These are phyloP conservation scores for Mrakia gelida DNA, from an alignment of 768 basidiomycete species.

Conservation along the genomic window DNA sequence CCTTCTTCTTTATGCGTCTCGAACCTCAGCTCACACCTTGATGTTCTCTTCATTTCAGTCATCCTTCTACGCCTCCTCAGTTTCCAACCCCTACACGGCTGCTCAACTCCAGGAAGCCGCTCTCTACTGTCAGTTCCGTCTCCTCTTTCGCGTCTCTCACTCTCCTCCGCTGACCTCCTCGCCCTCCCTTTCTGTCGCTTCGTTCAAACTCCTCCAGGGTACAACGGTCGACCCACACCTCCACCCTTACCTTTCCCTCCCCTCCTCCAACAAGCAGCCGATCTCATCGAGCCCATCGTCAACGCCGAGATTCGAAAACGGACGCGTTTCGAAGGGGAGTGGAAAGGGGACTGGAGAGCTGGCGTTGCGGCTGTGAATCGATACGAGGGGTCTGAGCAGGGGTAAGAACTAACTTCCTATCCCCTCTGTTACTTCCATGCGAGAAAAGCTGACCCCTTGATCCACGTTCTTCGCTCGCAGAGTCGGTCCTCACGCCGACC, in stretches of 20 bases:
- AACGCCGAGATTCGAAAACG: constrained; percentile 36
- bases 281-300: constrained; percentile 41
- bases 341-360: constrained; percentile 41
- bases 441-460: not conserved
- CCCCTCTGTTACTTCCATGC: no score
- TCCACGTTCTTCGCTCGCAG: constrained; percentile 19
- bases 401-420: no score
- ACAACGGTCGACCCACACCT: constrained; percentile 10
- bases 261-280: constrained; percentile 39
- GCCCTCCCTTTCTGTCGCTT: not conserved
- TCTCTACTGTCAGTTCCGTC: constrained; percentile 19
- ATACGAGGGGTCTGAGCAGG: constrained; percentile 42
- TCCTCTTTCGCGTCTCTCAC: constrained; percentile 6
- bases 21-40: not conserved
- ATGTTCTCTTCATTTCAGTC: not conserved
- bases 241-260: constrained; percentile 37
- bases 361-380: constrained; percentile 44
- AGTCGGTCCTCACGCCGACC: constrained; percentile 46
- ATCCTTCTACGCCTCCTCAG: not conserved
- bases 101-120: not conserved
- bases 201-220: not conserved
- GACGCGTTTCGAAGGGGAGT: constrained; percentile 40
- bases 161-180: not conserved
- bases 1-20: not conserved
- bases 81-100: not conserved